Evolutionary conservation across 83 land plant species (phyloP).

Genomic region (Larix sibirica): DNA sequence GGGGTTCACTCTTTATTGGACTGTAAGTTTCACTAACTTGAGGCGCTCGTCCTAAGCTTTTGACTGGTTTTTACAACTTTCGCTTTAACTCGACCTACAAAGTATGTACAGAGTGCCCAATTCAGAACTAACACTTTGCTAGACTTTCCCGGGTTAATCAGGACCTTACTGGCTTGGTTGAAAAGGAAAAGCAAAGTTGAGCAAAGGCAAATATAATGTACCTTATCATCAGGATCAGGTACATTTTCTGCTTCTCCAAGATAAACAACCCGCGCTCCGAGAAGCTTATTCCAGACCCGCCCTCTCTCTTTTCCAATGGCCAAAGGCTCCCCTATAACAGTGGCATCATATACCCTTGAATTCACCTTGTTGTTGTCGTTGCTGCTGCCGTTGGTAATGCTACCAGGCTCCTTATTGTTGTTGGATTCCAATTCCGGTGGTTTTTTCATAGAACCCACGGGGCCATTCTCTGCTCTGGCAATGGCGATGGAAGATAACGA

Average conservation of each 20-base stretch:
- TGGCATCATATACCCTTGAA: slow-evolving; percentile 87
- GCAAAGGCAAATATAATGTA: not conserved
- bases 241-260: slow-evolving; percentile 89
- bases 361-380: not conserved
- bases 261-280: slow-evolving; percentile 78
- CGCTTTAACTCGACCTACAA: too few relatives aligned
- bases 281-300: slow-evolving; percentile 83
- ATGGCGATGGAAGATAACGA: slow-evolving; percentile 15
- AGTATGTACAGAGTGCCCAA: too few relatives aligned
- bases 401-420: not conserved
- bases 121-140: too few relatives aligned
- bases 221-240: slow-evolving; percentile 78
- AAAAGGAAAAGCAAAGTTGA: too few relatives aligned
- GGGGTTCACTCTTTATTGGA: too few relatives aligned
- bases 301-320: slow-evolving; percentile 75
- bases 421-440: not conserved
- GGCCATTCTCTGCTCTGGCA: slow-evolving; percentile 11
- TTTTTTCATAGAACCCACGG: not conserved
- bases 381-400: not conserved
- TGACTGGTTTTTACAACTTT: not conserved
- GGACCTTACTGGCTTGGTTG: too few relatives aligned
- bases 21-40: not conserved
- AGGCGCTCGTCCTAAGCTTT: not conserved
- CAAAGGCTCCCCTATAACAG: slow-evolving; percentile 83
- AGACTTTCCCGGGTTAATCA: too few relatives aligned